Percentiles rank a stretch among this genome's conserved stretches.
Conservation (phyloP, 805 yeast genomes). For the Candida vaughaniae region DNA sequence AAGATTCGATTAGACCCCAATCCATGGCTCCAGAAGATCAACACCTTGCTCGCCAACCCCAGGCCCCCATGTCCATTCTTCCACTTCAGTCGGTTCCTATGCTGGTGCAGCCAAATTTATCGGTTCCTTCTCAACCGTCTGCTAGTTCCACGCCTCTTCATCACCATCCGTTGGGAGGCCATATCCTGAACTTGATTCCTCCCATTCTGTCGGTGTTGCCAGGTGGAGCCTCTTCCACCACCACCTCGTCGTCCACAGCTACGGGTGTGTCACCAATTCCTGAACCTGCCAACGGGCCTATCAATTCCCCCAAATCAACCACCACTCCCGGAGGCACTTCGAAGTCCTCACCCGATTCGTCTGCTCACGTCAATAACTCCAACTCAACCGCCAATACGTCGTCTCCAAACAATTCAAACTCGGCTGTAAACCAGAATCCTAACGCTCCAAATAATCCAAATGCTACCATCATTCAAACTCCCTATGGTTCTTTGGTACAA, state of each 20-base stretch:
- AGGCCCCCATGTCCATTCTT: neutral
- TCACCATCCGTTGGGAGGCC: neutral
- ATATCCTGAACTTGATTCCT: constrained; percentile 8
- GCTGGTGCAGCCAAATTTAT: neutral
- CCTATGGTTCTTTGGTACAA: constrained; percentile 27
- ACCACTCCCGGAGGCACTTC: neutral
- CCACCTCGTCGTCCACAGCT: neutral
- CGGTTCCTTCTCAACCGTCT: neutral
- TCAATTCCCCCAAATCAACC: neutral
- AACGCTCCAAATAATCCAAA: constrained; percentile 9
- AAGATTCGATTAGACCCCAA: neutral
- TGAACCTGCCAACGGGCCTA: neutral
- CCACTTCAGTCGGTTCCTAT: neutral
- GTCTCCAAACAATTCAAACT: neutral
- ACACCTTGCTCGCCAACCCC: neutral
- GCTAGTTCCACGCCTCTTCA: neutral
- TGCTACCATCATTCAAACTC: constrained; percentile 20
- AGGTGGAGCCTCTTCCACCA: neutral
- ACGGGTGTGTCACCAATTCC: neutral
- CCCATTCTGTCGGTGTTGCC: constrained; percentile 7
- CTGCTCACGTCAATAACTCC: neutral
- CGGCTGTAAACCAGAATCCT: constrained; percentile 3
- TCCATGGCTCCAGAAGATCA: neutral
- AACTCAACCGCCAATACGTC: neutral
- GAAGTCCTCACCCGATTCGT: neutral